These are phyloP conservation scores for Kwoniella pini DNA, from an alignment of 768 basidiomycete genomes.

Conservation along the genomic window DNA sequence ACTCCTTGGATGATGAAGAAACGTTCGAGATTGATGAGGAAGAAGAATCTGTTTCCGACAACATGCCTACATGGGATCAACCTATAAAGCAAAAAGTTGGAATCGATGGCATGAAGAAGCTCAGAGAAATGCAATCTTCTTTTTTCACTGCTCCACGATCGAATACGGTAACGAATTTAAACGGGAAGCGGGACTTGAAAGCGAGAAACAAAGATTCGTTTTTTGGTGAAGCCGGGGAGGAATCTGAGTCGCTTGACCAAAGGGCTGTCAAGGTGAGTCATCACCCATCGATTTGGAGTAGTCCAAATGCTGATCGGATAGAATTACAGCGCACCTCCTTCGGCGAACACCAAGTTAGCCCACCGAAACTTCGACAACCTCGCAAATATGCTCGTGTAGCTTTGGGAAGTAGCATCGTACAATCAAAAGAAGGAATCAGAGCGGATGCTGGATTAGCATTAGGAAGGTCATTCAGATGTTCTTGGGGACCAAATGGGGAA, in stretches of 20 bases:
- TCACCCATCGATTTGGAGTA: too few species aligned
- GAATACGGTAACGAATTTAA: background rate
- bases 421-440: conserved; percentile 65
- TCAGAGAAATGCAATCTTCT: conserved; percentile 51
- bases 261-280: conserved; percentile 46
- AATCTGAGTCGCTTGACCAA: conserved; percentile 34
- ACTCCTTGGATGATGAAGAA: conserved; percentile 13
- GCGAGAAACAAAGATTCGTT: conserved; percentile 30
- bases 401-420: conserved; percentile 61
- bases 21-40: conserved; percentile 30
- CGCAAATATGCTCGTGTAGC: conserved; percentile 78
- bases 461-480: conserved; percentile 83
- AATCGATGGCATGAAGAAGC: conserved; percentile 41
- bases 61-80: conserved; percentile 21
- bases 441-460: conserved; percentile 81
- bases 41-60: background rate
- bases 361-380: conserved; percentile 69
- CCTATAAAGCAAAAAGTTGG: conserved; percentile 40
- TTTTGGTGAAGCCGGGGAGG: conserved; percentile 55
- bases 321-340: conserved; percentile 73
- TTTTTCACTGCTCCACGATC: conserved; percentile 32
- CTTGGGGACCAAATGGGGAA: conserved; percentile 81
- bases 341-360: conserved; percentile 61
- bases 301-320: background rate
- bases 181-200: conserved; percentile 21